Percentiles rank a stretch among this genome's conserved stretches.
Conservation (phyloP, 345 rosid species). For the Dimocarpus longan region DNA sequence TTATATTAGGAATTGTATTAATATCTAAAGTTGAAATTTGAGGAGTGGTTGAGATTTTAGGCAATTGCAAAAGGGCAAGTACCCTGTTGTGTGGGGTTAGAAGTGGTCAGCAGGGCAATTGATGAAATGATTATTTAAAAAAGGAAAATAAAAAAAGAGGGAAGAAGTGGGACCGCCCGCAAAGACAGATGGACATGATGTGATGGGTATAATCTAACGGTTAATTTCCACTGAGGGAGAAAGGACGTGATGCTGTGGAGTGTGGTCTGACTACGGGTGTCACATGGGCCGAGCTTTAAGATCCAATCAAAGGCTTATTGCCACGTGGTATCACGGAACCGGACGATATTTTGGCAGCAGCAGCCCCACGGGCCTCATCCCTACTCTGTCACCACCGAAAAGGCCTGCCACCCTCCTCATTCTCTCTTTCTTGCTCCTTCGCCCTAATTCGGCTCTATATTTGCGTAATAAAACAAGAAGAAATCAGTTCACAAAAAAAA, state of each 20-base stretch:
- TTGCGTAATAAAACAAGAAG: too few species aligned
- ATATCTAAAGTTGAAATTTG: too few species aligned
- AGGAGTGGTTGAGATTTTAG: too few species aligned
- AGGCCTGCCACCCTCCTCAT: slow-evolving; percentile 23
- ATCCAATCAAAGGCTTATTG: slow-evolving; percentile 35
- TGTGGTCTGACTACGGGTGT: slow-evolving; percentile 23
- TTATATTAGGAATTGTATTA: too few species aligned
- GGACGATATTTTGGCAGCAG: slow-evolving; percentile 28
- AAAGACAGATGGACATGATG: slow-evolving; percentile 39
- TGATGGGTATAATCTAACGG: slow-evolving; percentile 49
- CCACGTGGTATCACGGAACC: slow-evolving; percentile 41
- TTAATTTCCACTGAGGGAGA: slow-evolving; percentile 21
- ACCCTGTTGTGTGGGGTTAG: too few species aligned
- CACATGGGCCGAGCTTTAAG: slow-evolving; percentile 32
- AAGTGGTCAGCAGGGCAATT: too few species aligned
- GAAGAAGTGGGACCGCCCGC: slow-evolving; percentile 40
- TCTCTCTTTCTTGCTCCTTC: neutral
- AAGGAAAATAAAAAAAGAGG: too few species aligned
- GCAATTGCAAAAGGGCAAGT: too few species aligned
- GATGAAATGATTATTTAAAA: too few species aligned
- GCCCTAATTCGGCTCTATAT: too few species aligned
- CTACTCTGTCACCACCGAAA: slow-evolving; percentile 33
- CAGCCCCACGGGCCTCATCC: neutral
- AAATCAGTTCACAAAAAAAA: too few species aligned
- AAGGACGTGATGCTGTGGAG: neutral